These are phyloP conservation scores for Dionaea muscipula DNA, from an alignment of 179 eudicot genomes.

Conservation along the genomic window DNA sequence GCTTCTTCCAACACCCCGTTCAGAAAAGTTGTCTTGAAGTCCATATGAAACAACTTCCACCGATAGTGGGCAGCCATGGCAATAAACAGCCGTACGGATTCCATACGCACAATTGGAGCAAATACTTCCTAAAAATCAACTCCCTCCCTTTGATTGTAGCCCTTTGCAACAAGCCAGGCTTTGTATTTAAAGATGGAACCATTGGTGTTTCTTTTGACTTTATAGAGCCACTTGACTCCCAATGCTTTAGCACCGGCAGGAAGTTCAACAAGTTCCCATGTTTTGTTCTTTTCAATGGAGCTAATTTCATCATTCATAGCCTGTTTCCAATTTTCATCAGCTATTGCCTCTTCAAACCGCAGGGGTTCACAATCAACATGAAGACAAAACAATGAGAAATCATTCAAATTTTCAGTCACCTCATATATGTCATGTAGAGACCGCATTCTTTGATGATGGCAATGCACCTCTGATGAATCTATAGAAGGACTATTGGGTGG, in stretches of 20 bases:
- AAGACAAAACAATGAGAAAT: too few relatives aligned
- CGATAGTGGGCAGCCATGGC: not conserved
- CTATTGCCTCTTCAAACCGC: not conserved
- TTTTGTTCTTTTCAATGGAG: not conserved
- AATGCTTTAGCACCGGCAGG: not conserved
- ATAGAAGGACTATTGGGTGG: not conserved
- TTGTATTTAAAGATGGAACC: not conserved
- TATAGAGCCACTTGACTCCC: not conserved
- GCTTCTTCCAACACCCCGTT: conserved; percentile 1
- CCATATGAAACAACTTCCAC: too few relatives aligned
- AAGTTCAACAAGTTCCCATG: not conserved
- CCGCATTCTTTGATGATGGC: not conserved
- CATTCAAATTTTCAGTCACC: not conserved
- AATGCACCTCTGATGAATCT: not conserved
- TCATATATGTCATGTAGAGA: not conserved
- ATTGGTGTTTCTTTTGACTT: not conserved
- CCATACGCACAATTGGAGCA: too few relatives aligned
- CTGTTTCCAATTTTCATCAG: not conserved
- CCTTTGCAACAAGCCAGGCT: not conserved
- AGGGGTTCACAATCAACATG: not conserved
- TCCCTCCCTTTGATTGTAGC: not conserved
- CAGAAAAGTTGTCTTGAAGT: not conserved
- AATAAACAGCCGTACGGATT: not conserved
- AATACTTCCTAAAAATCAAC: too few relatives aligned
- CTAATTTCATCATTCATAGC: not conserved